Percentiles rank a stretch among this genome's conserved stretches.
Evolutionary conservation across 2,329 filamentous ascomycete genomes (phyloP).

Genomic region (Lasiodiplodia citricola): DNA sequence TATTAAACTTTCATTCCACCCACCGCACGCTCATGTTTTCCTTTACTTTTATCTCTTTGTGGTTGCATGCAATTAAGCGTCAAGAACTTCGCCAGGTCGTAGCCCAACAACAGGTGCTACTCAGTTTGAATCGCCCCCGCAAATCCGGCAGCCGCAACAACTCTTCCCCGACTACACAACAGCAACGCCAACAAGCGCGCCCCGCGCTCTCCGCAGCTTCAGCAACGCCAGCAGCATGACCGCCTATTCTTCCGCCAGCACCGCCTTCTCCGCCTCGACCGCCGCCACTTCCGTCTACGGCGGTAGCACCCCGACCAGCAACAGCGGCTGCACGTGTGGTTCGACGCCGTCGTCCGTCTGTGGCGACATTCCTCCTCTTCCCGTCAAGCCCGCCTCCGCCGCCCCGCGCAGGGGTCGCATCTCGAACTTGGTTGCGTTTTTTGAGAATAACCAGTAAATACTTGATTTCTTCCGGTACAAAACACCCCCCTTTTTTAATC

Average conservation of each 20-base stretch:
- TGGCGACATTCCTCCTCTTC: background rate
- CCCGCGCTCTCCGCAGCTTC: conserved; percentile 18
- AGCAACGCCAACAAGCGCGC: background rate
- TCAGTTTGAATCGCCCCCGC: background rate
- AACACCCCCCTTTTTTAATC: background rate
- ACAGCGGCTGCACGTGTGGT: background rate
- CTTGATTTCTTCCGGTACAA: background rate
- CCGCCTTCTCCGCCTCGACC: conserved; percentile 8
- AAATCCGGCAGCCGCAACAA: background rate
- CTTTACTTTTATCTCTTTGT: background rate
- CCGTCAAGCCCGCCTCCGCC: background rate
- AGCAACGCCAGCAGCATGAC: conserved; percentile 20
- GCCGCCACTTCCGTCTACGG: conserved; percentile 7
- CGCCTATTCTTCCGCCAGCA: conserved; percentile 11
- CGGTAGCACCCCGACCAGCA: background rate
- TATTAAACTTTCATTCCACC: conserved; percentile 7
- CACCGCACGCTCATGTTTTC: background rate
- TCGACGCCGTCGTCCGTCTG: background rate
- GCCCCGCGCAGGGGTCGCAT: conserved; percentile 8
- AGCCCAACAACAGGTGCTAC: background rate
- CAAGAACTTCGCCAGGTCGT: conserved; percentile 23
- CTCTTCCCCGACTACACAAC: background rate
- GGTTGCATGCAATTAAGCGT: conserved; percentile 23
- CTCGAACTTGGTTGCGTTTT: conserved; percentile 19
- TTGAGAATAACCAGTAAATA: conserved; percentile 5